Evolutionary conservation across 805 yeast genomes (phyloP).

Genomic region (Spathaspora passalidarum): DNA sequence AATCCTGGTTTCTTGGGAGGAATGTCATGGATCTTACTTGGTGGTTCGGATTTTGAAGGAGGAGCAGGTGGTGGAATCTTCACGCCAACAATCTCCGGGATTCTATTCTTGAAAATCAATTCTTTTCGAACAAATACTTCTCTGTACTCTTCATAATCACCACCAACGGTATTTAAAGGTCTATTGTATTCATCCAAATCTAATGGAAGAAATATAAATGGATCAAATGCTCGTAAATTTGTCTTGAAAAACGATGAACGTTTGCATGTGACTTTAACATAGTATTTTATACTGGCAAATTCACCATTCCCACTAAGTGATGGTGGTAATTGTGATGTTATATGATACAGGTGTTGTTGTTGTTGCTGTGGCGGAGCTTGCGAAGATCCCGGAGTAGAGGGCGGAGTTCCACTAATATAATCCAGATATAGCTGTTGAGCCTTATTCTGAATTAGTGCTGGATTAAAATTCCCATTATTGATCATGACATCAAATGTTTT

Average conservation of each 20-base stretch:
- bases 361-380: background rate
- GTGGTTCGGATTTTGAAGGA: background rate
- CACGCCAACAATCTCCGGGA: conserved; percentile 45
- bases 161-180: conserved; percentile 16
- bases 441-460: conserved; percentile 13
- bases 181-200: conserved; percentile 29
- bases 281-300: conserved; percentile 46
- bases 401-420: background rate
- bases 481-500: conserved; percentile 26
- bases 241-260: conserved; percentile 46
- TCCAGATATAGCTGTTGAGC: conserved; percentile 14
- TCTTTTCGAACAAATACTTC: conserved; percentile 47
- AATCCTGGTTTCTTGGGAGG: conserved; percentile 23
- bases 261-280: conserved; percentile 59
- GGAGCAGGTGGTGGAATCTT: conserved; percentile 21
- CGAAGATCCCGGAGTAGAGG: background rate
- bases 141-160: conserved; percentile 27
- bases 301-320: conserved; percentile 29
- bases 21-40: conserved; percentile 7
- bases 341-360: conserved; percentile 18
- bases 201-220: conserved; percentile 54
- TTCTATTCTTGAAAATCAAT: conserved; percentile 32
- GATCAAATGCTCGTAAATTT: conserved; percentile 46
- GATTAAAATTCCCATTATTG: conserved; percentile 30
- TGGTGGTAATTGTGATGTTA: conserved; percentile 31